These are phyloP conservation scores for Murraya paniculata DNA, from an alignment of 345 rosid species.

Conservation along the genomic window DNA sequence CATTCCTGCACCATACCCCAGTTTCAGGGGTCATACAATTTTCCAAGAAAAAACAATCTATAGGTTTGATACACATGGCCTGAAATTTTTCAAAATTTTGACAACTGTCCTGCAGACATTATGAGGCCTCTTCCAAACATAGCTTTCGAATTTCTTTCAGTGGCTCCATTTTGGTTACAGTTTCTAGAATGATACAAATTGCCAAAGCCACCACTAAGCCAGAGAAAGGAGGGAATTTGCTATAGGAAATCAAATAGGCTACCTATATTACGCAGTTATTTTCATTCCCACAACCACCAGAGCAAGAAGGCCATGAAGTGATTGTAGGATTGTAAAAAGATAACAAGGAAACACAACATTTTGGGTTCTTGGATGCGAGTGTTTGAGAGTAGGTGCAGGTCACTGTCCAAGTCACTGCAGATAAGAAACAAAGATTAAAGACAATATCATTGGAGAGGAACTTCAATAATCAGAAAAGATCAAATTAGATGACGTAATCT, in stretches of 20 bases:
- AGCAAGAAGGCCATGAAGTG: conserved; percentile 65
- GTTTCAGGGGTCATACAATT: too few species aligned
- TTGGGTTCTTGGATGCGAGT: conserved; percentile 65
- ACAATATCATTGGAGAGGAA: not conserved
- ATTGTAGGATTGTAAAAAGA: conserved; percentile 69
- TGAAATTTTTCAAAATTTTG: not conserved
- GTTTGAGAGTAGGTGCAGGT: conserved; percentile 86
- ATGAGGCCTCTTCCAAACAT: not conserved
- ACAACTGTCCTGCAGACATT: not conserved
- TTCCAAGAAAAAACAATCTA: not conserved
- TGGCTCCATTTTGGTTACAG: not conserved
- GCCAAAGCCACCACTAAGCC: not conserved
- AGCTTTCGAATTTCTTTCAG: not conserved
- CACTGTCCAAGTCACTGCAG: conserved; percentile 85
- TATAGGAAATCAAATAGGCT: conserved; percentile 5
- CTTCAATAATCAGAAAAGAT: not conserved
- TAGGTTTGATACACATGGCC: not conserved
- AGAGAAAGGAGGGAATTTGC: not conserved
- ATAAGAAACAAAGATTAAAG: not conserved
- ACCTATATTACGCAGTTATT: conserved; percentile 58
- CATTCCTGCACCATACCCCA: too few species aligned
- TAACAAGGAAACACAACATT: conserved; percentile 79
- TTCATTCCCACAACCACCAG: conserved; percentile 72
- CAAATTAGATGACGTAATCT: not conserved
- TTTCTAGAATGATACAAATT: not conserved